Evolutionary conservation across 2,329 filamentous ascomycete species (phyloP).

Genomic region (Fusarium luffae): DNA sequence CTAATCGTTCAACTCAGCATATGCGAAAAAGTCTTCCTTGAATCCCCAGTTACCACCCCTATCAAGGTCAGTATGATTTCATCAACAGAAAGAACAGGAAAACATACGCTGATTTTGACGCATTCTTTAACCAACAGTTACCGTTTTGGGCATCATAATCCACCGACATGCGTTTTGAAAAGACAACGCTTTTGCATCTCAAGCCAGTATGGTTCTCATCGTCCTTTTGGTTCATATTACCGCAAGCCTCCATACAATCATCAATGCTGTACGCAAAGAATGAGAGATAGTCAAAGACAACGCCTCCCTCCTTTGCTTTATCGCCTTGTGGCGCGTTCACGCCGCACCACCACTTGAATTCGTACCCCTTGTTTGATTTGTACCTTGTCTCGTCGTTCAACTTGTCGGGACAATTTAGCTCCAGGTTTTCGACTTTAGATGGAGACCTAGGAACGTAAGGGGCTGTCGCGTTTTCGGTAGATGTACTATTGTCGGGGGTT

Average conservation of each 20-base stretch:
- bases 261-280: conserved; percentile 19
- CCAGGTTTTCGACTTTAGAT: neutral
- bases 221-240: conserved; percentile 21
- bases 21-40: conserved; percentile 19
- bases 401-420: conserved; percentile 15
- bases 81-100: fast-evolving
- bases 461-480: conserved; percentile 16
- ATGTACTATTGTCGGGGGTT: conserved; percentile 13
- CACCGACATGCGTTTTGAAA: conserved; percentile 11
- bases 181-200: conserved; percentile 20
- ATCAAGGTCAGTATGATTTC: neutral
- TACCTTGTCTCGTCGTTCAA: conserved; percentile 15
- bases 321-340: conserved; percentile 16
- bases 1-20: conserved; percentile 15
- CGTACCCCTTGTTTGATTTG: conserved; percentile 31
- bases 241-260: conserved; percentile 30
- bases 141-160: neutral
- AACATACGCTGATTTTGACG: neutral
- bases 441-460: conserved; percentile 27
- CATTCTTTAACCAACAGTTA: conserved; percentile 30
- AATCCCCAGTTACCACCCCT: conserved; percentile 21
- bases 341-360: conserved; percentile 35
- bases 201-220: neutral
- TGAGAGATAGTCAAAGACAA: conserved; percentile 5
- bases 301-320: conserved; percentile 13